Conservation (phyloP, 1,284 basidiomycete species). For the Ganoderma boninense region DNA sequence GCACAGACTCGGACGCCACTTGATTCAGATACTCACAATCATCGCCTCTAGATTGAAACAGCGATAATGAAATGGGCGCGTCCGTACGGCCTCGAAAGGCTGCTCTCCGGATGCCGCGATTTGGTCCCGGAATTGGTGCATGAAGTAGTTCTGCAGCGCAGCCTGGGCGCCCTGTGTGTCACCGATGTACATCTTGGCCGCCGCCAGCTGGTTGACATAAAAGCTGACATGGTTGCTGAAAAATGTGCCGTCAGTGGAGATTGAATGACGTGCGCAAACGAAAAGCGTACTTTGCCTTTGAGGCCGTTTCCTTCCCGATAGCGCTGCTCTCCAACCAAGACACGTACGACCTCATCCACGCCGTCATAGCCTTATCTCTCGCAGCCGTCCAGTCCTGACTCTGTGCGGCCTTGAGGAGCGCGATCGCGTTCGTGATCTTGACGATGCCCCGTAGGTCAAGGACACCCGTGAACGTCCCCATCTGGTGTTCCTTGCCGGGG, state of each 20-base stretch:
- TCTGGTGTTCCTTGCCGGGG: slow-evolving; percentile 55
- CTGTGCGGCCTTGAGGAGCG: slow-evolving; percentile 59
- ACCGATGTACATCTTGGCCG: slow-evolving; percentile 48
- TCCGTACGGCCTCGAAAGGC: slow-evolving; percentile 67
- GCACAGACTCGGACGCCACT: neutral
- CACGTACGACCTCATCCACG: slow-evolving; percentile 61
- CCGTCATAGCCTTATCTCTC: slow-evolving; percentile 55
- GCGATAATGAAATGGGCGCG: slow-evolving; percentile 71
- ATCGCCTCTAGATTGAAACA: slow-evolving; percentile 74
- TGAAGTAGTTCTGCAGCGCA: slow-evolving; percentile 55
- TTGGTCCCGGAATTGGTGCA: slow-evolving; percentile 56
- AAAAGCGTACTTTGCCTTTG: slow-evolving; percentile 59
- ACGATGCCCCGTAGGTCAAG: slow-evolving; percentile 70
- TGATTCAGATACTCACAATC: slow-evolving; percentile 50
- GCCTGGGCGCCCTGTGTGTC: slow-evolving; percentile 49
- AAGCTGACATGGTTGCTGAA: slow-evolving; percentile 69
- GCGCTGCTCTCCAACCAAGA: slow-evolving; percentile 63
- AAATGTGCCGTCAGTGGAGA: slow-evolving; percentile 6
- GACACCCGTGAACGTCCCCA: slow-evolving; percentile 66
- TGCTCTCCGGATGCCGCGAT: slow-evolving; percentile 65
- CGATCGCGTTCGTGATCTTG: slow-evolving; percentile 66
- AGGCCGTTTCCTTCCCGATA: slow-evolving; percentile 56
- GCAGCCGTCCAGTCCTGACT: slow-evolving; percentile 65
- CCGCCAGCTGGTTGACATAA: slow-evolving; percentile 51
- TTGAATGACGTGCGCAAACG: neutral